Base-by-base conservation (phyloP, 176 grass and related monocot genomes). In the Bromus sterilis region DNA sequence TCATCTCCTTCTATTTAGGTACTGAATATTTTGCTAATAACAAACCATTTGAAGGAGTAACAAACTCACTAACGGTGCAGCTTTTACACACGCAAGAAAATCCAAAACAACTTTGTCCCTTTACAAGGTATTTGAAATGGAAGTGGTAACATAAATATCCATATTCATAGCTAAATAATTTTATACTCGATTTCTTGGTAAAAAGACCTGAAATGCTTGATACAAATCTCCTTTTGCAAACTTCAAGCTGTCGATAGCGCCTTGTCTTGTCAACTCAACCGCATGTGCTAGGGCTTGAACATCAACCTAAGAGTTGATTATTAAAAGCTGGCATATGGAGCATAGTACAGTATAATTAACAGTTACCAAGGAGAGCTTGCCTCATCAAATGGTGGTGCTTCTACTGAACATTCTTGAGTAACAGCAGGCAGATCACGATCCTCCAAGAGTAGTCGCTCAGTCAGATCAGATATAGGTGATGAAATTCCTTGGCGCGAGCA, bases 201-300 rank as follows among this genome's bases (percentile, higher is more conserved):
- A 74, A 37, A 70, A 33, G 85, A 95, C 96, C 96, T 99, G 93
- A 91, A 99, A 95, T 78, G 96, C 93, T 62, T 91, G 93, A 90
- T 85, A 81, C 81, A 99, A 67, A 91, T 99, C 89, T 49, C 96
- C 96, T 91, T 99, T 99, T 7, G 93, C 86, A 88, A 95, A 95
- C 84, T 92, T 99, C 82, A 99, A 93, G 79, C 96, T 99, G 81
- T 99, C 93, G 75, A 99, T 56, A 66, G 96, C 86, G 43, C 91
- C 91, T 93, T 99, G 96, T 88, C 96, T 91, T 85, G 96, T 99
- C 83, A 99, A 87, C 82, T 93, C 88, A 56, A 99, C 96, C 65
- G 96, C 93, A 85, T 99, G 93, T 68, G 93, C 93, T 73, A 99
- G 87, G 72, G 91, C 93, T 95, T 99, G 96, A 86, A 99, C 90